These are phyloP conservation scores for Neurospora sp. DNA, from an alignment of 495 filamentous ascomycete species.

Conservation along the genomic window DNA sequence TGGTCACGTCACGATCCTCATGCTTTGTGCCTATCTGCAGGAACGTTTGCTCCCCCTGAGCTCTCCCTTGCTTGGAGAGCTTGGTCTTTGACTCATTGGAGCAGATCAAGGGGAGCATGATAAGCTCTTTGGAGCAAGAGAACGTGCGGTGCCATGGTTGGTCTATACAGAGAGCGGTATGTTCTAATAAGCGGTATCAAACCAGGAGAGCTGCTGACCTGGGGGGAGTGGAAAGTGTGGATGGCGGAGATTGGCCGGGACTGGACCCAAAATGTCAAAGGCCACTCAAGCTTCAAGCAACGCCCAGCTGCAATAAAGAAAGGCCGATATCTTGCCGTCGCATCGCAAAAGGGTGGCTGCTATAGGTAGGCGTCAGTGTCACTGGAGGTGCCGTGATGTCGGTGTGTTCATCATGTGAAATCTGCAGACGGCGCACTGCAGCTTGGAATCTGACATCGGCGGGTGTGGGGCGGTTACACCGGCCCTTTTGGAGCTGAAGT, in stretches of 20 bases:
- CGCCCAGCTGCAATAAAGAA: not conserved
- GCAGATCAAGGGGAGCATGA: not conserved
- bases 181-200: not conserved
- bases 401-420: not conserved
- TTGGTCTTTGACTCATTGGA: not conserved
- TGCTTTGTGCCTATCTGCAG: not conserved
- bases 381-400: not conserved
- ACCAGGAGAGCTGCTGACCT: not conserved
- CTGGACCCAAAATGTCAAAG: not conserved
- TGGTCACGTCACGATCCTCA: not conserved
- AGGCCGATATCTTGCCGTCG: not conserved
- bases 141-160: not conserved
- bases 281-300: not conserved
- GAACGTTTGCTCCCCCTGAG: not conserved
- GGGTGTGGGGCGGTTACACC: not conserved
- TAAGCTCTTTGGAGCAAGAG: not conserved
- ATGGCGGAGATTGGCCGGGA: not conserved
- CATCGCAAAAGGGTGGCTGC: not conserved
- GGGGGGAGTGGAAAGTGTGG: not conserved
- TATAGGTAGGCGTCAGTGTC: not conserved
- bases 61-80: not conserved
- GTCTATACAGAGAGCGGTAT: not conserved
- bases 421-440: not conserved
- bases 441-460: not conserved
- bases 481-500: not conserved